Base-by-base conservation (phyloP, 2,329 filamentous ascomycete species). In the Paecilomyces sp. region DNA sequence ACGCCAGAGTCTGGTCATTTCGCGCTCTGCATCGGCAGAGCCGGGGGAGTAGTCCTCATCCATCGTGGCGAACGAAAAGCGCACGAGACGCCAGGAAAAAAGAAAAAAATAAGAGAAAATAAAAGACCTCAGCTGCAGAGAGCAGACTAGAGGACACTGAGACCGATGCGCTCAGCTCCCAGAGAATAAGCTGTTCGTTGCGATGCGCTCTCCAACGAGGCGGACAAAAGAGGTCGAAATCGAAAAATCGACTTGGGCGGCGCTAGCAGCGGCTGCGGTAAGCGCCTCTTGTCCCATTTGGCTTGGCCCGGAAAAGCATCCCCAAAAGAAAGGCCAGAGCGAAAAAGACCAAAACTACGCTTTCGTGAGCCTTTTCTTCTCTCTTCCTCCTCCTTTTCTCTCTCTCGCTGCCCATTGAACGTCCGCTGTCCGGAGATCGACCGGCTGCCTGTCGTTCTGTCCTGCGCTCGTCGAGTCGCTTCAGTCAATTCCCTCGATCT, bases 1-100 rank as follows among this genome's bases (percentile, higher is more conserved):
- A 76, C 93, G 90, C 93, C 94, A 99, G 67, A 97, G 85, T 72
- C 90, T 87, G 65, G 85, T 82, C 69, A 75, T 74, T 66, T 77
- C 74, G 65, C 70, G 71, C 61, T 74, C 70, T 58, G 74, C 73
- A 36, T 77, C 75, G 33, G 67, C 69, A 59, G 73, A 73, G 60
- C 70, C 66, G 57, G 66, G 60, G 34, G 71, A 69, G 33, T 68
- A 71, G 47, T 76, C 74, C 24, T 74, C 75, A 57, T 78, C 75
- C 75, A 77, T 77, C 61, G 54, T 63, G 60, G 58, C 31, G 30
- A 56, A 57, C 47, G 55, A 58, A 33, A 54, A 24, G 60, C 58
- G 59, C 57, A 58, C 57, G 13, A 31, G 59, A 58, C 62, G 62
- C 56, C 56, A n/a, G 47, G 25, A 2, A 6, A 28, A 31, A 24